These are phyloP conservation scores for Melanogaster broomeanus DNA, from an alignment of 768 basidiomycete species.

Conservation along the genomic window DNA sequence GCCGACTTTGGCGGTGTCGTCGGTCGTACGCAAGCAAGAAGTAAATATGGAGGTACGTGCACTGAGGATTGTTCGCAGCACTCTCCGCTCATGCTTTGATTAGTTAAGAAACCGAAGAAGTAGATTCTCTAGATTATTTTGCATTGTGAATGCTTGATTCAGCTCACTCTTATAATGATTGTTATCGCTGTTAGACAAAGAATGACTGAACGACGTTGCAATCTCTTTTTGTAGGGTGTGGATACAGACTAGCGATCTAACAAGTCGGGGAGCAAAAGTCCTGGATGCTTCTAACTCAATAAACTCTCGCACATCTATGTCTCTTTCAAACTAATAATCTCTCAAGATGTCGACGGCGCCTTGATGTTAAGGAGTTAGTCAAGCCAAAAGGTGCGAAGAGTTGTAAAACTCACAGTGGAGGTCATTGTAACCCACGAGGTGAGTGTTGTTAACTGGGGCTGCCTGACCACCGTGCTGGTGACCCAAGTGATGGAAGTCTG, in stretches of 20 bases:
- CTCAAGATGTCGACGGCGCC: not conserved
- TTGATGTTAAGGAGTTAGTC: not conserved
- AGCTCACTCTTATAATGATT: slow-evolving; percentile 1
- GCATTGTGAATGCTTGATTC: not conserved
- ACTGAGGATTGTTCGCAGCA: not conserved
- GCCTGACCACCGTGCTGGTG: not conserved
- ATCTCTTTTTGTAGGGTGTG: not conserved
- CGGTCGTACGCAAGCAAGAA: slow-evolving; percentile 76
- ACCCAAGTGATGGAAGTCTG: not conserved
- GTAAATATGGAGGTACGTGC: slow-evolving; percentile 85
- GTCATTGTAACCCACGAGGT: not conserved
- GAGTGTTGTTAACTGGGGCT: not conserved
- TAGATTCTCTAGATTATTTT: slow-evolving; percentile 25
- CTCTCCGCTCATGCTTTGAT: slow-evolving; percentile 21
- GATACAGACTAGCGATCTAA: not conserved
- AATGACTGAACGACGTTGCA: not conserved
- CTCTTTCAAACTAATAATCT: not conserved
- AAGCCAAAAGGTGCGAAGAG: not conserved
- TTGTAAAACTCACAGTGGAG: not conserved
- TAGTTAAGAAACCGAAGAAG: slow-evolving; percentile 88
- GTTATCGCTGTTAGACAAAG: not conserved
- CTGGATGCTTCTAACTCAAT: not conserved
- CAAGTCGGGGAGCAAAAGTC: not conserved
- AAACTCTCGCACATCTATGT: not conserved
- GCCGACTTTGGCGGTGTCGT: slow-evolving; percentile 91